phyloP scores from a whole-genome alignment of 345 rosid species.

The Eucalyptus sp. region DNA sequence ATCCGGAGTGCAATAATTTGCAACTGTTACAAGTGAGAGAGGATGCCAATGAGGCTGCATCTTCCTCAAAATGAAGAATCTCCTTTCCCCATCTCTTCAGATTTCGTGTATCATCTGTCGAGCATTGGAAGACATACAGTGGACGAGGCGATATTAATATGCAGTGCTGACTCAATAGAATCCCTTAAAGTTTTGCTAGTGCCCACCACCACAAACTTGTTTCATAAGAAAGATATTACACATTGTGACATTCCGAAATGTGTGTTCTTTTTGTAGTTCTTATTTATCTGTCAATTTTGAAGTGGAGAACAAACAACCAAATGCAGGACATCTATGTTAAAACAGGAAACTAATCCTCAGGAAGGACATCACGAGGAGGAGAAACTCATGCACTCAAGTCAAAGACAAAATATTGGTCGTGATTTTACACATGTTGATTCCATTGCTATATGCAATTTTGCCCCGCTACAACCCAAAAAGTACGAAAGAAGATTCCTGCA shows the following conservation, averaged over 20 bases:
- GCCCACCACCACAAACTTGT: background rate
- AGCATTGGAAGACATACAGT: background rate
- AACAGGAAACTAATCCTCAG: background rate
- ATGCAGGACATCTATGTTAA: background rate
- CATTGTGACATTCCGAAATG: background rate
- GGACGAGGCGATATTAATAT: fast-evolving
- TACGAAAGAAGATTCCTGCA: background rate
- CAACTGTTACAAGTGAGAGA: background rate
- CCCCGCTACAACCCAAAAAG: background rate
- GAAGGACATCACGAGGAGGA: background rate
- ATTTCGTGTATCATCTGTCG: background rate
- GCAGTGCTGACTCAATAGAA: background rate
- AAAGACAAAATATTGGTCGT: background rate
- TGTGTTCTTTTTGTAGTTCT: background rate
- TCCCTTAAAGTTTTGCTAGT: background rate
- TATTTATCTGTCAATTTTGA: background rate
- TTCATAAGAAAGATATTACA: background rate
- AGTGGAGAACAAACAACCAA: background rate
- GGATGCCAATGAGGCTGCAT: background rate
- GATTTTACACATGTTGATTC: background rate
- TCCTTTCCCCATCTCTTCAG: background rate
- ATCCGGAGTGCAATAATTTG: background rate
- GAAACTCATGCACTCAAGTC: background rate
- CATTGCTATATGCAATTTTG: background rate
- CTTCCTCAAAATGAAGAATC: background rate